These are phyloP conservation scores for Purshia tridentata DNA, from an alignment of 306 rosid genomes.

Conservation along the genomic window DNA sequence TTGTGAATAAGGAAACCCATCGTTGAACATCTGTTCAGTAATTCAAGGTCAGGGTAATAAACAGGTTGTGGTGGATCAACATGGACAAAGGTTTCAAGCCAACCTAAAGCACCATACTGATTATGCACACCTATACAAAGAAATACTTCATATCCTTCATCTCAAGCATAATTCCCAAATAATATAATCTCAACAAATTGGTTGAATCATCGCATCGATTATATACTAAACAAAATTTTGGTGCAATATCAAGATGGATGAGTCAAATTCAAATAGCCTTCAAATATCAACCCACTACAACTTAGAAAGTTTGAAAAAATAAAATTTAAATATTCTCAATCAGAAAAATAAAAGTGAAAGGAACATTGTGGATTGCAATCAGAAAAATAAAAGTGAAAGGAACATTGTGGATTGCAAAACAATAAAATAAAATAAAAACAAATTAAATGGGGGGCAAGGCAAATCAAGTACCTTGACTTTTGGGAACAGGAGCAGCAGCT, in stretches of 20 bases:
- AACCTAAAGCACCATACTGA: background rate
- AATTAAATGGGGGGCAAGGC: background rate
- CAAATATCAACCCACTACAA: background rate
- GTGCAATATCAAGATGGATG: background rate
- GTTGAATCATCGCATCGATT: background rate
- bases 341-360: too few relatives aligned
- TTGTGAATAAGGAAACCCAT: background rate
- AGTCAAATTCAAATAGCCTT: background rate
- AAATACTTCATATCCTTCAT: background rate
- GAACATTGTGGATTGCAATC: too few relatives aligned
- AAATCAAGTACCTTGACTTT: constrained; percentile 48
- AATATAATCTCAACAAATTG: background rate
- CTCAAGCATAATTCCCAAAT: background rate
- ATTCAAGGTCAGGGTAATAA: background rate
- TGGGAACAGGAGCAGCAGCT: constrained; percentile 42
- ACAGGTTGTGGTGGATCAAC: background rate
- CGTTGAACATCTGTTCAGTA: background rate
- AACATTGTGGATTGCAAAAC: too few relatives aligned
- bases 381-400: too few relatives aligned
- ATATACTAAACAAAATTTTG: background rate
- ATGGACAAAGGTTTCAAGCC: background rate
- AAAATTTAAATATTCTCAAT: background rate
- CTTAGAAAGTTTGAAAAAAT: background rate
- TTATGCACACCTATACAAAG: background rate
- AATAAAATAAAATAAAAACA: background rate